Conservation (phyloP, 2,329 filamentous ascomycete species). For the Gyromitra esculenta region DNA sequence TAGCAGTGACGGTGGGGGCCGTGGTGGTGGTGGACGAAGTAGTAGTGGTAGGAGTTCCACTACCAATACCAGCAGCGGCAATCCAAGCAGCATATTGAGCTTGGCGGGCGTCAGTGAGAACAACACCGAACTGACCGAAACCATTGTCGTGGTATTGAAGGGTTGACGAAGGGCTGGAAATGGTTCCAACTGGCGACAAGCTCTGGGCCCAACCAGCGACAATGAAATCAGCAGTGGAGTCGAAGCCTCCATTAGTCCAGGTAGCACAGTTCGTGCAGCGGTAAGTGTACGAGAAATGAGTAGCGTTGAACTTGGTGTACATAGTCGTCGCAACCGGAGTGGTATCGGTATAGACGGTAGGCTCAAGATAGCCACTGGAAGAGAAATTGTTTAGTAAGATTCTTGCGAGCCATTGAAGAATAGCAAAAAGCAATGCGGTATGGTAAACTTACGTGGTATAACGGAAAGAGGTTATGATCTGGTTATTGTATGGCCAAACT, state of each 20-base stretch:
- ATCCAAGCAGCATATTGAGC: slow-evolving; percentile 62
- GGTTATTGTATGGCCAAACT: slow-evolving; percentile 65
- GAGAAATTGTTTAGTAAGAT: slow-evolving; percentile 5
- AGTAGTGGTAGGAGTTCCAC: slow-evolving; percentile 59
- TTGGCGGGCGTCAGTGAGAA: slow-evolving; percentile 61
- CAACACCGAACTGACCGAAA: slow-evolving; percentile 66
- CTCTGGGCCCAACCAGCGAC: slow-evolving; percentile 63
- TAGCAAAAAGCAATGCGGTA: not conserved
- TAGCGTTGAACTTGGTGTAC: slow-evolving; percentile 66
- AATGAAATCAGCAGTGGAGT: slow-evolving; percentile 55
- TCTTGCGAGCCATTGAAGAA: slow-evolving; percentile 6
- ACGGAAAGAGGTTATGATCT: slow-evolving; percentile 62
- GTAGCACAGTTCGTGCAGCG: slow-evolving; percentile 64
- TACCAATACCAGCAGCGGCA: slow-evolving; percentile 60
- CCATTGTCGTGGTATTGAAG: slow-evolving; percentile 62
- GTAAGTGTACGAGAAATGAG: slow-evolving; percentile 67
- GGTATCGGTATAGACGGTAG: slow-evolving; percentile 62
- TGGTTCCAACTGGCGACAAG: slow-evolving; percentile 58
- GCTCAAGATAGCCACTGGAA: slow-evolving; percentile 63
- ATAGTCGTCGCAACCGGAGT: slow-evolving; percentile 63
- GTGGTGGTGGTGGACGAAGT: slow-evolving; percentile 57
- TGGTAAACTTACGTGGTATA: slow-evolving; percentile 59
- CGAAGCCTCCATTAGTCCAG: slow-evolving; percentile 63
- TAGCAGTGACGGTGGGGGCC: slow-evolving; percentile 56
- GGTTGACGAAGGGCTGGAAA: slow-evolving; percentile 59